phyloP scores from a whole-genome alignment of 345 rosid genomes.

The Bretschneidera sinensis region DNA sequence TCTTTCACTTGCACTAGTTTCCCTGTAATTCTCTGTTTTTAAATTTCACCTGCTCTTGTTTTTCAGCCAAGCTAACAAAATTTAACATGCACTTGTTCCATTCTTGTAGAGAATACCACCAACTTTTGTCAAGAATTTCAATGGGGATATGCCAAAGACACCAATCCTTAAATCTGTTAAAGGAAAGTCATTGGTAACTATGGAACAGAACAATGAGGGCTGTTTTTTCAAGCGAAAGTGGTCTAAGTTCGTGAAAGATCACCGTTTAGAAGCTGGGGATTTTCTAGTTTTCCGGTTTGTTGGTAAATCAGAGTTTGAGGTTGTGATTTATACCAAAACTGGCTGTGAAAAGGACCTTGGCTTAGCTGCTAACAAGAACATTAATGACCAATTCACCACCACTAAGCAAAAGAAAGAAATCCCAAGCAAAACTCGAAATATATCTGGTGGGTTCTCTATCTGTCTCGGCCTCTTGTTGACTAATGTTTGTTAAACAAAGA shows the following conservation, averaged over 20 bases:
- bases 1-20: neutral
- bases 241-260: neutral
- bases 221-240: conserved; percentile 1
- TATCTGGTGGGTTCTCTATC: neutral
- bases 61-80: too few relatives aligned
- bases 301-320: neutral
- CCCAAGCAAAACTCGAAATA: neutral
- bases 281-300: conserved; percentile 6
- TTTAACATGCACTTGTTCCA: too few relatives aligned
- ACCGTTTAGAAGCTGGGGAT: neutral
- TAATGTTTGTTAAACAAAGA: too few relatives aligned
- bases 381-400: neutral
- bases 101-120: conserved; percentile 6
- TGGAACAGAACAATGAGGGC: neutral
- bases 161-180: neutral
- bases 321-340: neutral
- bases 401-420: neutral
- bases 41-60: too few relatives aligned
- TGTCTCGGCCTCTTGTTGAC: neutral
- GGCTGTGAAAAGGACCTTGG: neutral
- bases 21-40: neutral
- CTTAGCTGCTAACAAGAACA: neutral
- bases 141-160: neutral
- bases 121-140: neutral
- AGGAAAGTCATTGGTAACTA: neutral